A percentile compares a stretch with the other conserved stretches of the same genome.
Evolutionary conservation across 345 rosid species (phyloP).

Genomic region (Eucalyptus guilfoylei): DNA sequence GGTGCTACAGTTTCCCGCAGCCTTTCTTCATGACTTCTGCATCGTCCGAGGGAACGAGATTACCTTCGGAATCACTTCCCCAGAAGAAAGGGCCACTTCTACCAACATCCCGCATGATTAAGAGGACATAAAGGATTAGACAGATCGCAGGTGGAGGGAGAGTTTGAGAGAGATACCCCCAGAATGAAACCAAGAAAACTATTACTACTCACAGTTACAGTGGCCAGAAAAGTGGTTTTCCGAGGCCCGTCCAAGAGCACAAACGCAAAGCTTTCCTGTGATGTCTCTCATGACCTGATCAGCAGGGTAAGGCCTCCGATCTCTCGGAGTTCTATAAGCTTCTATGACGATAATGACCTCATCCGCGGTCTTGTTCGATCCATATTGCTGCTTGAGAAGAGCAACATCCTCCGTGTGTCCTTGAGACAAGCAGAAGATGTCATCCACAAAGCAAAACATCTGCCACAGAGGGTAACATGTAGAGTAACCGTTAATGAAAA

Average conservation of each 20-base stretch:
- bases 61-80: too few species aligned
- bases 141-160: too few species aligned
- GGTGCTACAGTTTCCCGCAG: too few species aligned
- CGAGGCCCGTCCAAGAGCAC: neutral
- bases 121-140: neutral
- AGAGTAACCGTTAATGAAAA: neutral
- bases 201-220: too few species aligned
- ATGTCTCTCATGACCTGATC: slow-evolving; percentile 89
- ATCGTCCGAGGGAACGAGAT: too few species aligned
- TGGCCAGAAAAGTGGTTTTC: too few species aligned
- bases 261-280: slow-evolving; percentile 38
- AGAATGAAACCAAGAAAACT: too few species aligned
- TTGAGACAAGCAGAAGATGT: slow-evolving; percentile 88
- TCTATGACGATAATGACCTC: slow-evolving; percentile 85
- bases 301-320: slow-evolving; percentile 85
- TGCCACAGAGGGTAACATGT: neutral
- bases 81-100: too few species aligned
- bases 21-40: too few species aligned
- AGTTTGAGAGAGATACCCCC: too few species aligned
- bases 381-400: slow-evolving; percentile 85
- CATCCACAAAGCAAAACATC: slow-evolving; percentile 48
- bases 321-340: slow-evolving; percentile 81
- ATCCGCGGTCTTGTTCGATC: slow-evolving; percentile 70
- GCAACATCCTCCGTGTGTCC: slow-evolving; percentile 77
- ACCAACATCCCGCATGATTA: too few species aligned